Percentiles rank a stretch among this genome's conserved stretches.
Evolutionary conservation across 768 basidiomycete genomes (phyloP).

Genomic region (Leccinum variicolor): DNA sequence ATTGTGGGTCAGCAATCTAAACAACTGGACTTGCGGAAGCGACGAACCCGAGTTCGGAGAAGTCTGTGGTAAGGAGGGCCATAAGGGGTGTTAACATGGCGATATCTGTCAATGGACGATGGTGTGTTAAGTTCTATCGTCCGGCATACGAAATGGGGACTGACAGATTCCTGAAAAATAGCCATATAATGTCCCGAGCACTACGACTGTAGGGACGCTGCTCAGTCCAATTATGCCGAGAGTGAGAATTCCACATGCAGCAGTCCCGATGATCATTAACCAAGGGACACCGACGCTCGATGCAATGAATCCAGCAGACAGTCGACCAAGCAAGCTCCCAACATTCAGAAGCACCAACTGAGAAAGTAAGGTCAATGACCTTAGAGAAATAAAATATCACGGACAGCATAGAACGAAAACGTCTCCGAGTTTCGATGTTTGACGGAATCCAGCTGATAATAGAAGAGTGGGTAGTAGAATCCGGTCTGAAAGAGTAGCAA

Average conservation of each 20-base stretch:
- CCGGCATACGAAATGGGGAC: slow-evolving; percentile 4
- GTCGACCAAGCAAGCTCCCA: slow-evolving; percentile 43
- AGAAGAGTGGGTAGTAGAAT: slow-evolving; percentile 40
- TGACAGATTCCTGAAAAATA: slow-evolving; percentile 45
- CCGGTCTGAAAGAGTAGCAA: slow-evolving; percentile 33
- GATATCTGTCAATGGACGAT: slow-evolving; percentile 27
- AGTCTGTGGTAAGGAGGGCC: slow-evolving; percentile 18
- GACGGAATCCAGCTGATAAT: not conserved
- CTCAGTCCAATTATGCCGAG: slow-evolving; percentile 21
- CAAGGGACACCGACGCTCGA: slow-evolving; percentile 42
- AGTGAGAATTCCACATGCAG: slow-evolving; percentile 28
- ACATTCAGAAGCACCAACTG: slow-evolving; percentile 53
- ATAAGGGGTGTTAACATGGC: slow-evolving; percentile 36
- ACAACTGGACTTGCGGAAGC: not conserved
- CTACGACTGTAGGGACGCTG: slow-evolving; percentile 32
- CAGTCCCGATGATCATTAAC: slow-evolving; percentile 34
- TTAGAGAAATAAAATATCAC: not conserved
- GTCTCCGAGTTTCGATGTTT: not conserved
- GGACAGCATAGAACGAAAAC: slow-evolving; percentile 53
- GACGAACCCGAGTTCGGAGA: slow-evolving; percentile 46
- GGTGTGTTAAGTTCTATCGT: not conserved
- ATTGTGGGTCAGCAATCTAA: not conserved
- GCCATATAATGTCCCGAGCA: slow-evolving; percentile 43
- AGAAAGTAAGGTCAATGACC: not conserved
- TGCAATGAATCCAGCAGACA: slow-evolving; percentile 24